Conservation (phyloP, 2,329 filamentous ascomycete genomes). For the Myriosclerotinia curreyana region DNA sequence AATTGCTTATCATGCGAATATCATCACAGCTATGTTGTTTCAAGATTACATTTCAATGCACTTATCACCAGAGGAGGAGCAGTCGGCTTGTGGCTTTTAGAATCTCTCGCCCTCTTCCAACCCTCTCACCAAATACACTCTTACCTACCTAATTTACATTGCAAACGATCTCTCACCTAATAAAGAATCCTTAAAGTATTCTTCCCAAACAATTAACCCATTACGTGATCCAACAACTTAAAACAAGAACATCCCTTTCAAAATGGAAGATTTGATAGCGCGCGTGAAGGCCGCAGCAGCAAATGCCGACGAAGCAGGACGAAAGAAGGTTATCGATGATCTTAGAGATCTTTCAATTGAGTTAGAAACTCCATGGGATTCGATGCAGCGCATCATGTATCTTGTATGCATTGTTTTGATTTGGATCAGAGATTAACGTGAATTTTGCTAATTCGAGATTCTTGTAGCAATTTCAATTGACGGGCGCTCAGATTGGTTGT, state of each 20-base stretch:
- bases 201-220: neutral
- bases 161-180: neutral
- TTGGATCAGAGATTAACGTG: neutral
- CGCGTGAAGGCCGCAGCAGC: constrained; percentile 11
- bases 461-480: constrained; percentile 17
- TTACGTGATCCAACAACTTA: neutral
- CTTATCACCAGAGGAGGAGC: neutral
- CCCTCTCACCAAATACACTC: neutral
- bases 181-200: neutral
- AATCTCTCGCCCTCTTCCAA: neutral
- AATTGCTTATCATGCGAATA: neutral
- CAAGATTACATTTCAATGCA: neutral
- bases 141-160: no score
- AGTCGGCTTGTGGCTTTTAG: neutral
- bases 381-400: constrained; percentile 20
- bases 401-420: neutral
- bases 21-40: neutral
- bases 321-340: constrained; percentile 16
- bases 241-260: neutral
- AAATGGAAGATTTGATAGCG: constrained; percentile 6
- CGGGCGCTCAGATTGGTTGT: constrained; percentile 14
- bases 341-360: constrained; percentile 19
- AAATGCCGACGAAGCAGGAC: constrained; percentile 10
- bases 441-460: neutral
- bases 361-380: constrained; percentile 21